A percentile compares a stretch with the other conserved stretches of the same genome.
phyloP scores from a whole-genome alignment of 345 rosid genomes.

The Arabidopsis arenosa region DNA sequence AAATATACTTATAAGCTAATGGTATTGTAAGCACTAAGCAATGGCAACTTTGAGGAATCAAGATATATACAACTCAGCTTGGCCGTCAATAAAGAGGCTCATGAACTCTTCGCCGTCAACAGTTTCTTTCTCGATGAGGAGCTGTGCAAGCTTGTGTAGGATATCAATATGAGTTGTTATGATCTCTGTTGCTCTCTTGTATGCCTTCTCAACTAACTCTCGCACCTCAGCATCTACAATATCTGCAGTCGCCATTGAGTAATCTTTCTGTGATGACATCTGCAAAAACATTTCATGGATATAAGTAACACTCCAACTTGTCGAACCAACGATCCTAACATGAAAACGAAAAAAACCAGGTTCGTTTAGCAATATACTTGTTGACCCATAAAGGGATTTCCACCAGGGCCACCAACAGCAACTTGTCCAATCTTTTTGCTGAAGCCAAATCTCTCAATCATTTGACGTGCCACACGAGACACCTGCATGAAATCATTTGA shows the following conservation, averaged over 20 bases:
- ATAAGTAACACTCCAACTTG: neutral
- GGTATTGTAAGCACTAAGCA: conserved; percentile 17
- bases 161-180: conserved; percentile 77
- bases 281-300: conserved; percentile 37
- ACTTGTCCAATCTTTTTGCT: conserved; percentile 98
- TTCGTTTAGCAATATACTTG: conserved; percentile 34
- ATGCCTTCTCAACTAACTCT: conserved; percentile 82
- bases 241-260: conserved; percentile 98
- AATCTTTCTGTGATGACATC: conserved; percentile 98
- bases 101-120: conserved; percentile 98
- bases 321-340: neutral
- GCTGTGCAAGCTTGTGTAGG: conserved; percentile 92
- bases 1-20: conserved; percentile 3
- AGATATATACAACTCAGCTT: conserved; percentile 84
- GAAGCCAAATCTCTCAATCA: conserved; percentile 98
- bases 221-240: conserved; percentile 92
- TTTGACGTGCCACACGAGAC: conserved; percentile 98
- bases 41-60: conserved; percentile 43
- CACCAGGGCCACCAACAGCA: conserved; percentile 94
- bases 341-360: conserved; percentile 23
- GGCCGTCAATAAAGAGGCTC: conserved; percentile 98
- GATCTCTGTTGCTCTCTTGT: conserved; percentile 73
- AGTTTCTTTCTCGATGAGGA: conserved; percentile 89
- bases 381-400: conserved; percentile 96
- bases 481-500: conserved; percentile 99